Conservation (phyloP, 2,329 filamentous ascomycete species). For the Monilinia polystroma region DNA sequence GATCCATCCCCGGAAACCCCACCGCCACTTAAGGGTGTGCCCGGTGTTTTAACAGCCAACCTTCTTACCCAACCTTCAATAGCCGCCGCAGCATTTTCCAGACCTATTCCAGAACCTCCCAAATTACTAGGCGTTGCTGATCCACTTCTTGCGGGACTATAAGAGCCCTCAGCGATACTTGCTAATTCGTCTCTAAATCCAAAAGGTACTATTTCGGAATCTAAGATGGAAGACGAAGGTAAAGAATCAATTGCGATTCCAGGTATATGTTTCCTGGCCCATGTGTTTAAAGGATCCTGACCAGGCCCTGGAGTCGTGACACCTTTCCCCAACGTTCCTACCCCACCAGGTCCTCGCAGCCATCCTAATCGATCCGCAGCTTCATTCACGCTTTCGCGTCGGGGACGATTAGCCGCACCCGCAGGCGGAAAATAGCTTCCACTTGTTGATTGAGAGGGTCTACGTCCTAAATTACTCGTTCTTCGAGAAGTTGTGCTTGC, state of each 20-base stretch:
- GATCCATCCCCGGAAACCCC: constrained; percentile 47
- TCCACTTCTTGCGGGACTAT: constrained; percentile 33
- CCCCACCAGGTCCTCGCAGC: constrained; percentile 81
- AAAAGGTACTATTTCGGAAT: constrained; percentile 58
- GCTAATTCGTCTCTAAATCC: constrained; percentile 45
- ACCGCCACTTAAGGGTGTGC: constrained; percentile 36
- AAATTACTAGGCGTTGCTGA: constrained; percentile 48
- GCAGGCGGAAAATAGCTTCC: constrained; percentile 39
- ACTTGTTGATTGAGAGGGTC: constrained; percentile 29
- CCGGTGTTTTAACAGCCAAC: constrained; percentile 64
- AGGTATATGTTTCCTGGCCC: constrained; percentile 80
- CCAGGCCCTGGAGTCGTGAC: constrained; percentile 77
- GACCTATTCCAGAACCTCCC: constrained; percentile 45
- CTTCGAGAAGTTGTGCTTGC: constrained; percentile 33
- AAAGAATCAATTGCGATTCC: constrained; percentile 68
- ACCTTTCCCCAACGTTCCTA: constrained; percentile 74
- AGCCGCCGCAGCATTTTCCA: constrained; percentile 83
- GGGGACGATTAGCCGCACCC: constrained; percentile 27
- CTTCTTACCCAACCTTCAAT: constrained; percentile 90
- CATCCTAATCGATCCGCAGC: constrained; percentile 53
- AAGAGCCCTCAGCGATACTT: constrained; percentile 48
- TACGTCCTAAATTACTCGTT: constrained; percentile 32
- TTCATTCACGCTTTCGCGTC: constrained; percentile 40
- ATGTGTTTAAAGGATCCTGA: constrained; percentile 78
- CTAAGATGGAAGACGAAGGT: constrained; percentile 65